Evolutionary conservation across 768 basidiomycete species (phyloP).

Genomic region (Galerina marginata): DNA sequence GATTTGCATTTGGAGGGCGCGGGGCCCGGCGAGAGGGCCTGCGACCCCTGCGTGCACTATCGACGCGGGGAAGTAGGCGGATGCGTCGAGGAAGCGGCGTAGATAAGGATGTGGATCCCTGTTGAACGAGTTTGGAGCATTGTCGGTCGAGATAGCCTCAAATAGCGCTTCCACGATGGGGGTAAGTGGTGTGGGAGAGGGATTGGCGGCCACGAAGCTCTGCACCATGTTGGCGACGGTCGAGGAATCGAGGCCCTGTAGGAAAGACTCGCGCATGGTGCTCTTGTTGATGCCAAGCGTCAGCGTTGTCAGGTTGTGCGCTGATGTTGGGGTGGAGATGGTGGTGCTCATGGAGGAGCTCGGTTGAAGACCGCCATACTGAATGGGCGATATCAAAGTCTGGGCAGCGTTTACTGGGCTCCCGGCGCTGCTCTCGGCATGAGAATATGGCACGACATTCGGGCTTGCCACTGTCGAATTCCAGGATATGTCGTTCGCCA

Average conservation of each 20-base stretch:
- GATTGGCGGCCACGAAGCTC: constrained; percentile 50
- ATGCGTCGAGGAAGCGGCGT: constrained; percentile 58
- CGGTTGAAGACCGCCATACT: constrained; percentile 46
- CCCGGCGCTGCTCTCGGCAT: constrained; percentile 40
- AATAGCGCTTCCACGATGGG: constrained; percentile 59
- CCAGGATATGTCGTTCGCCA: constrained; percentile 31
- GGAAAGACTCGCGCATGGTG: constrained; percentile 52
- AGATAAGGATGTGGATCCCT: constrained; percentile 48
- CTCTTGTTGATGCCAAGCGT: constrained; percentile 35
- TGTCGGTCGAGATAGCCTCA: constrained; percentile 51
- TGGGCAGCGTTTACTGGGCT: constrained; percentile 40
- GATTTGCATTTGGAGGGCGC: constrained; percentile 63
- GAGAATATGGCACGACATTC: constrained; percentile 44
- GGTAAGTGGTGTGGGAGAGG: constrained; percentile 54
- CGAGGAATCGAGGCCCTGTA: constrained; percentile 50
- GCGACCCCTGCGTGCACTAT: constrained; percentile 59
- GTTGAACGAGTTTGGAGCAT: constrained; percentile 33
- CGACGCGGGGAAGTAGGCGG: constrained; percentile 51
- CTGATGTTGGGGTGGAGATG: constrained; percentile 29
- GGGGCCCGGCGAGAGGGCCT: constrained; percentile 59
- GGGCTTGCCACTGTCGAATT: constrained; percentile 39
- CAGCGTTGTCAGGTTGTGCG: constrained; percentile 25
- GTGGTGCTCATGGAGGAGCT: constrained; percentile 28
- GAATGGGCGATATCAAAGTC: constrained; percentile 41
- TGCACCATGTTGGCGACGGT: constrained; percentile 62